These are phyloP conservation scores for Cyberlindnera maclurae DNA, from an alignment of 805 yeast species.

Conservation along the genomic window DNA sequence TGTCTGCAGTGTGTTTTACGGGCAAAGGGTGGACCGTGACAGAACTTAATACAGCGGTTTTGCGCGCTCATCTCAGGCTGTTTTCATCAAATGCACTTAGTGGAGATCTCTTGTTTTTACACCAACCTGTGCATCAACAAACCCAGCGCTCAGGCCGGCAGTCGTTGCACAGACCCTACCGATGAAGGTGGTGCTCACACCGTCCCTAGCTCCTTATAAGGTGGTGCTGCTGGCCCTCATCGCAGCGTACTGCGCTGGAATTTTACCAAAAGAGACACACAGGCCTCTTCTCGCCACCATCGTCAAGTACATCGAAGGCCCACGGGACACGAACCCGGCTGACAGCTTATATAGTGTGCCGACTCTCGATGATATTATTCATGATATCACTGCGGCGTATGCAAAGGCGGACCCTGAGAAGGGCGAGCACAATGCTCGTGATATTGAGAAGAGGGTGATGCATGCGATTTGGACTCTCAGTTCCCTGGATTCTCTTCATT, in stretches of 20 bases:
- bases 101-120: too few relatives aligned
- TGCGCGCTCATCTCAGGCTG: too few relatives aligned
- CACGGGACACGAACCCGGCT: slow-evolving; percentile 18
- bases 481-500: slow-evolving; percentile 41
- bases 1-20: too few relatives aligned
- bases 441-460: slow-evolving; percentile 27
- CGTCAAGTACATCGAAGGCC: slow-evolving; percentile 37
- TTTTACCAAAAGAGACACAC: slow-evolving; percentile 30
- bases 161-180: not conserved
- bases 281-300: slow-evolving; percentile 35
- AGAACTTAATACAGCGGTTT: too few relatives aligned
- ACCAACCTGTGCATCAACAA: not conserved
- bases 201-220: slow-evolving; percentile 46
- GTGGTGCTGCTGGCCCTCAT: slow-evolving; percentile 43
- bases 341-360: slow-evolving; percentile 25
- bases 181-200: slow-evolving; percentile 25
- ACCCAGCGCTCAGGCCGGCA: not conserved
- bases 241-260: slow-evolving; percentile 37
- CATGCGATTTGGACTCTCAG: slow-evolving; percentile 39
- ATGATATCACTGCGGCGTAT: slow-evolving; percentile 17
- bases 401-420: slow-evolving; percentile 15
- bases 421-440: slow-evolving; percentile 20
- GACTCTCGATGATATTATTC: slow-evolving; percentile 25
- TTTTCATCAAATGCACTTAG: too few relatives aligned
- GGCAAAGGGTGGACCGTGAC: too few relatives aligned